Evolutionary conservation across 208 protist genomes (phyloP).

Genomic region (Herpetomonas muscarum): DNA sequence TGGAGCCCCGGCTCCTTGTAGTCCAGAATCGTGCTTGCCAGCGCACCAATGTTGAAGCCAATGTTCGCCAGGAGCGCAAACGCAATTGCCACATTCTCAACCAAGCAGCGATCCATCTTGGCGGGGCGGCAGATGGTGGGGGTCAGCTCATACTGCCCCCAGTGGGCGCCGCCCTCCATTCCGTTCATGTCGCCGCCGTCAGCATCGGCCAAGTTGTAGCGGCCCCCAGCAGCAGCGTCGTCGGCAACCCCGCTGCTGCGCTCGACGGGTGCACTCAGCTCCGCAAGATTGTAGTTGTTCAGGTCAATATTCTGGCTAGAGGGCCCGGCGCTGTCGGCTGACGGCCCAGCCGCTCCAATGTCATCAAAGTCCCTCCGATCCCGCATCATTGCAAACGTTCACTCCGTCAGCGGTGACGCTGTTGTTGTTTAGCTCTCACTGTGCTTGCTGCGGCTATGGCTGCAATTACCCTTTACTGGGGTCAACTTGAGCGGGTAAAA

Average conservation of each 20-base stretch:
- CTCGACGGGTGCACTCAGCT: not conserved
- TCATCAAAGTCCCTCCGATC: slow-evolving; percentile 12
- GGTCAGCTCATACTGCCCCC: slow-evolving; percentile 28
- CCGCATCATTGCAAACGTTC: too few relatives aligned
- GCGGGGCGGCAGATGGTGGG: slow-evolving; percentile 27
- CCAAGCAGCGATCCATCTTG: slow-evolving; percentile 24
- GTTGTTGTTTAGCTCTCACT: too few relatives aligned
- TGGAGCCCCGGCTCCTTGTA: slow-evolving; percentile 9
- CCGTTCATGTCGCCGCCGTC: not conserved
- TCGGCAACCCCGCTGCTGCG: not conserved
- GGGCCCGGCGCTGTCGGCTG: not conserved
- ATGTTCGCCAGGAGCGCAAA: slow-evolving; percentile 15
- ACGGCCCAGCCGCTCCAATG: not conserved
- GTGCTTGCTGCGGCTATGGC: too few relatives aligned
- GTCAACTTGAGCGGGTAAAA: too few relatives aligned
- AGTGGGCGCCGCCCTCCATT: too few relatives aligned
- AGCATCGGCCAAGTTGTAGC: not conserved
- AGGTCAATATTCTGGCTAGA: not conserved
- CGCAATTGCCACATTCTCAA: slow-evolving; percentile 29
- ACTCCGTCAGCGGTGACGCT: too few relatives aligned
- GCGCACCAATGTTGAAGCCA: slow-evolving; percentile 16
- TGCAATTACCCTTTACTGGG: too few relatives aligned
- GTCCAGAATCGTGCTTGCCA: slow-evolving; percentile 13
- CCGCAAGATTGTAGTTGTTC: not conserved
- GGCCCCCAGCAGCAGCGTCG: not conserved